A percentile compares a stretch with the other conserved stretches of the same genome.
Evolutionary conservation across 163 green algal species (phyloP).

Genomic region (Chlamydomonas reinhardtii): DNA sequence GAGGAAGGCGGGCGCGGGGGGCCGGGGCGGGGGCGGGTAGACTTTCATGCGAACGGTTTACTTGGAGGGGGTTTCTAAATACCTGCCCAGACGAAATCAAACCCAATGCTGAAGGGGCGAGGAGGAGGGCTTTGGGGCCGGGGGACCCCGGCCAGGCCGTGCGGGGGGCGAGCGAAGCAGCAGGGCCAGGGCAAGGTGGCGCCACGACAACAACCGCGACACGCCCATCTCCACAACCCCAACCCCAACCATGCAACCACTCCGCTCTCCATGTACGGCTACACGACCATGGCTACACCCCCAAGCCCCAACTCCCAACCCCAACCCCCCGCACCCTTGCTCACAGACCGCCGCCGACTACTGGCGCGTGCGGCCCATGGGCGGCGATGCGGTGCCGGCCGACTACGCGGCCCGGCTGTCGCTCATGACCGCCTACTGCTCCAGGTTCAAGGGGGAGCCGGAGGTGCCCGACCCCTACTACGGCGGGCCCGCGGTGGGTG

Average conservation of each 20-base stretch:
- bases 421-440: conserved; percentile 88
- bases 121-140: too few species aligned
- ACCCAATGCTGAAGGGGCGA: too few species aligned
- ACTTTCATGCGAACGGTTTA: too few species aligned
- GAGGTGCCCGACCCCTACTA: conserved; percentile 94
- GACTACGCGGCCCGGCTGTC: conserved; percentile 52
- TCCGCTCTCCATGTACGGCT: not conserved
- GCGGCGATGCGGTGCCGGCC: conserved; percentile 38
- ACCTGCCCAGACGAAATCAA: too few species aligned
- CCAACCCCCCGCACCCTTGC: not conserved
- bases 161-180: too few species aligned
- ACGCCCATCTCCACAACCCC: too few species aligned
- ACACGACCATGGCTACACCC: not conserved
- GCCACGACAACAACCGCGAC: too few species aligned
- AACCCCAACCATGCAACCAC: too few species aligned
- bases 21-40: not conserved
- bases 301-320: not conserved
- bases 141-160: too few species aligned
- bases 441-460: conserved; percentile 48
- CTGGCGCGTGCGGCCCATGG: conserved; percentile 67
- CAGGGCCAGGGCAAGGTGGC: too few species aligned
- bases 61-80: too few species aligned
- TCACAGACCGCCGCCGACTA: conserved; percentile 72
- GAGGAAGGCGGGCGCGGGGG: not conserved
- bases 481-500: conserved; percentile 65